Evolutionary conservation across 345 rosid genomes (phyloP).

Genomic region (Hypericum androsaemum): DNA sequence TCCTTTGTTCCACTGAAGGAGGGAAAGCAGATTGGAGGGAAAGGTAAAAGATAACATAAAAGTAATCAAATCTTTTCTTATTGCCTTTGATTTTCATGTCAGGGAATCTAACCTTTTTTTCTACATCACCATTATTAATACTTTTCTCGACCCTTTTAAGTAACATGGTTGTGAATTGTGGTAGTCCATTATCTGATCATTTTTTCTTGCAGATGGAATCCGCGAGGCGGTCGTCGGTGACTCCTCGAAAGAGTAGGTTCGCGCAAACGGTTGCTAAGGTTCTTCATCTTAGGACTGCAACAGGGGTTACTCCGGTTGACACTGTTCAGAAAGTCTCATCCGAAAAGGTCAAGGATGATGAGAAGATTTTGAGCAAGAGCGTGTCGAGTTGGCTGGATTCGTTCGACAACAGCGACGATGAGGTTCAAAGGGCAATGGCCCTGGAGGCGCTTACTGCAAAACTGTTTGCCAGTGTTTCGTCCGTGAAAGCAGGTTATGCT

Average conservation of each 20-base stretch:
- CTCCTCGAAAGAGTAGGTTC: constrained; percentile 56
- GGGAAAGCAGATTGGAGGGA: too few species aligned
- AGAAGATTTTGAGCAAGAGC: constrained; percentile 17
- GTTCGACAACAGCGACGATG: constrained; percentile 29
- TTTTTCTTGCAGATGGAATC: constrained; percentile 52
- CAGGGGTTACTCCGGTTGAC: constrained; percentile 56
- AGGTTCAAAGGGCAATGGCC: constrained; percentile 27
- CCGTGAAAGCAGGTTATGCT: constrained; percentile 66
- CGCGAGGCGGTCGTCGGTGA: constrained; percentile 40
- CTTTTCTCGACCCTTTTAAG: too few species aligned
- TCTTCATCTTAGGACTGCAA: constrained; percentile 39
- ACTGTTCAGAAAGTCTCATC: constrained; percentile 35
- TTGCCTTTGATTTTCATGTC: too few species aligned
- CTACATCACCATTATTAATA: too few species aligned
- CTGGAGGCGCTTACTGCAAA: constrained; percentile 66
- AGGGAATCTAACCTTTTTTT: too few species aligned
- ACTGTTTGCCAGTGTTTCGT: constrained; percentile 65
- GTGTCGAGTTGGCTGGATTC: constrained; percentile 27
- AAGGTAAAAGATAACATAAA: too few species aligned
- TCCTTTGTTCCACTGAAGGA: too few species aligned
- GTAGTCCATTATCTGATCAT: background rate
- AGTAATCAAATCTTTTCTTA: too few species aligned
- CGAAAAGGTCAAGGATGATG: constrained; percentile 25
- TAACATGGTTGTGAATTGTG: too few species aligned
- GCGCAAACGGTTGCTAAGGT: constrained; percentile 61